Conservation (phyloP, 352 stramenopile species). For the Lagenidium giganteum region DNA sequence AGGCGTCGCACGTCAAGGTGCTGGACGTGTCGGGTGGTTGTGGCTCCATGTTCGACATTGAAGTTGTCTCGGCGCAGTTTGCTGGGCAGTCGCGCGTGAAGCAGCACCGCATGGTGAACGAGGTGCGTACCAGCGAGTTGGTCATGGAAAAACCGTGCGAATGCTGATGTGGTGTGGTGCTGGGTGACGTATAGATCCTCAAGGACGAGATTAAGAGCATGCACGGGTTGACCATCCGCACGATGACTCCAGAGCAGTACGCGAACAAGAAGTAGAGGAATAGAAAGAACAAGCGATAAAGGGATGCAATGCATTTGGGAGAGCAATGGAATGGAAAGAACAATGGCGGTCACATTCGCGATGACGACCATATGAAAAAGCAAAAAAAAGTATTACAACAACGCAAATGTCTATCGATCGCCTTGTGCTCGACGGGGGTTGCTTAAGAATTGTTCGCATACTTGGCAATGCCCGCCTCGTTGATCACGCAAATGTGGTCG, state of each 20-base stretch:
- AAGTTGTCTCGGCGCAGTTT: slow-evolving; percentile 79
- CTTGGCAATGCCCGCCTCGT: slow-evolving; percentile 87
- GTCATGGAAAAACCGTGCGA: background rate
- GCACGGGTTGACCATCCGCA: slow-evolving; percentile 82
- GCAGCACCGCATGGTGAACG: slow-evolving; percentile 85
- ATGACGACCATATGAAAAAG: background rate
- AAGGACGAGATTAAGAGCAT: slow-evolving; percentile 86
- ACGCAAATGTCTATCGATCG: too few relatives aligned
- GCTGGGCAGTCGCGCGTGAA: slow-evolving; percentile 77
- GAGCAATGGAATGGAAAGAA: slow-evolving; percentile 6
- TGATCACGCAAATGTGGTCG: slow-evolving; percentile 95
- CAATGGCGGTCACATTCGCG: background rate
- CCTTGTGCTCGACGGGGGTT: background rate
- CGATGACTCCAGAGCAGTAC: slow-evolving; percentile 75
- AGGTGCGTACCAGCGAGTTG: slow-evolving; percentile 31
- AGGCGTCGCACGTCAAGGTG: slow-evolving; percentile 78
- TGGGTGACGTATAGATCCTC: slow-evolving; percentile 35
- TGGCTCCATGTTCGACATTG: slow-evolving; percentile 86
- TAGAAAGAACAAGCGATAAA: background rate
- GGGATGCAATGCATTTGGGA: slow-evolving; percentile 2
- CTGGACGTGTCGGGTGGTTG: slow-evolving; percentile 86
- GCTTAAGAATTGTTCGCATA: slow-evolving; percentile 52
- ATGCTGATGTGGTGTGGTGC: slow-evolving; percentile 1
- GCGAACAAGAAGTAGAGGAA: slow-evolving; percentile 39
- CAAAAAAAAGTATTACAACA: background rate